Conservation (phyloP, 108 stramenopile genomes). For the Stephanodiscus minutulus region DNA sequence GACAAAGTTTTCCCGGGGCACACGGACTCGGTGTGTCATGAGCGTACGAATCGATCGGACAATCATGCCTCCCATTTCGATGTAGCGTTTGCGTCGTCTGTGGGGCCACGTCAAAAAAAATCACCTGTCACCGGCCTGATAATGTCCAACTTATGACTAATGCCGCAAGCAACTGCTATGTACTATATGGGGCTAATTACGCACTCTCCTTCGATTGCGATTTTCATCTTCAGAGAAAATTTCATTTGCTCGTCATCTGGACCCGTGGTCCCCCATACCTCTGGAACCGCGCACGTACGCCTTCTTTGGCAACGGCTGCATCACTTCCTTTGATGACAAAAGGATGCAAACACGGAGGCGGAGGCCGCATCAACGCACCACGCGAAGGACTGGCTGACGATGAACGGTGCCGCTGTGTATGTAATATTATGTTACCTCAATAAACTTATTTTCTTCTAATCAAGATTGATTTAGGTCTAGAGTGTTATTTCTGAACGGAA, state of each 20-base stretch:
- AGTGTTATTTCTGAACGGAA: background rate
- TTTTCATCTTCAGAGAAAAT: background rate
- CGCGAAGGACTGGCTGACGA: too few relatives aligned
- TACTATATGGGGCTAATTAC: background rate
- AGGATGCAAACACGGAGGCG: too few relatives aligned
- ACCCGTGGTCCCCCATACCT: background rate
- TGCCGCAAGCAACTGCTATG: background rate
- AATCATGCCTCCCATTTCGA: too few relatives aligned
- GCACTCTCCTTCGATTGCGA: background rate
- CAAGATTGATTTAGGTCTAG: background rate
- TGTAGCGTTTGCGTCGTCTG: too few relatives aligned
- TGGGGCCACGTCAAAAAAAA: too few relatives aligned
- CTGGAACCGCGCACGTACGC: background rate
- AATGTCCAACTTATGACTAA: background rate
- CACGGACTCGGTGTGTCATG: too few relatives aligned
- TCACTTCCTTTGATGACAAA: background rate
- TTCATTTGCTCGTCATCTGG: background rate
- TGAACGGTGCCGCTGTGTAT: too few relatives aligned
- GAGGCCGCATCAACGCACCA: too few relatives aligned
- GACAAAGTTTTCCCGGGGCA: too few relatives aligned
- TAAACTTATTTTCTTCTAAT: background rate
- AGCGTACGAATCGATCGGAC: too few relatives aligned
- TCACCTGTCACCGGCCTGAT: background rate
- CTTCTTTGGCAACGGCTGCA: background rate
- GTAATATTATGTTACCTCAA: background rate